A percentile compares a stretch with the other conserved stretches of the same genome.
Evolutionary conservation across 106 monocot genomes (phyloP).

Genomic region (Dendrobium catenatum): DNA sequence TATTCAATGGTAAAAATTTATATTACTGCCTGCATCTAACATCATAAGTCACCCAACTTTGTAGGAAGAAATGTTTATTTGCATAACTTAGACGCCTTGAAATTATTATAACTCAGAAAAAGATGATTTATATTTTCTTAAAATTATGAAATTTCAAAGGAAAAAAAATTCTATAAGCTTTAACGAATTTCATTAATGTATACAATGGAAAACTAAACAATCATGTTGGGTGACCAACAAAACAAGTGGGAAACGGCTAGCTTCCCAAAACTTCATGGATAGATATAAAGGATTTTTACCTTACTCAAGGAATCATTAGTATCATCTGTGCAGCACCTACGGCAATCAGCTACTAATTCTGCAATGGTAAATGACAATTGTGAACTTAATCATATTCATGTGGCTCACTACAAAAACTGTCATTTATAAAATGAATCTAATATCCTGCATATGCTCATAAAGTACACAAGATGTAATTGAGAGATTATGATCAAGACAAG

Average conservation of each 20-base stretch:
- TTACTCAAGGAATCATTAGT: conserved; percentile 88
- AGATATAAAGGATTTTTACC: conserved; percentile 28
- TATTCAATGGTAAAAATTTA: background rate
- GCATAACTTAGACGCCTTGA: background rate
- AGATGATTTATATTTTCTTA: background rate
- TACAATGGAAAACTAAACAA: background rate
- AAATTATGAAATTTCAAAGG: background rate
- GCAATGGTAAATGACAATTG: conserved; percentile 8
- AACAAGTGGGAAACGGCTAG: background rate
- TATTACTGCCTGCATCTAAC: background rate
- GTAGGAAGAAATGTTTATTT: too few species aligned
- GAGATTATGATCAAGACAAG: background rate
- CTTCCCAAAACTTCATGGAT: background rate
- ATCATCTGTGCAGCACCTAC: conserved; percentile 92
- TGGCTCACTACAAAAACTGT: background rate
- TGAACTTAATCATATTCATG: background rate
- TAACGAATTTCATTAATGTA: background rate
- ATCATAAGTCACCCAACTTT: too few species aligned
- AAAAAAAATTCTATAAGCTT: background rate
- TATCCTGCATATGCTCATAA: background rate
- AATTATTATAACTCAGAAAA: background rate
- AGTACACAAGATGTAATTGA: background rate
- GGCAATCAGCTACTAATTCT: conserved; percentile 95
- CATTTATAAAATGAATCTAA: background rate
- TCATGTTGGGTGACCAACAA: background rate